Conservation (phyloP, 768 basidiomycete genomes). For the Scleroderma citrinum region DNA sequence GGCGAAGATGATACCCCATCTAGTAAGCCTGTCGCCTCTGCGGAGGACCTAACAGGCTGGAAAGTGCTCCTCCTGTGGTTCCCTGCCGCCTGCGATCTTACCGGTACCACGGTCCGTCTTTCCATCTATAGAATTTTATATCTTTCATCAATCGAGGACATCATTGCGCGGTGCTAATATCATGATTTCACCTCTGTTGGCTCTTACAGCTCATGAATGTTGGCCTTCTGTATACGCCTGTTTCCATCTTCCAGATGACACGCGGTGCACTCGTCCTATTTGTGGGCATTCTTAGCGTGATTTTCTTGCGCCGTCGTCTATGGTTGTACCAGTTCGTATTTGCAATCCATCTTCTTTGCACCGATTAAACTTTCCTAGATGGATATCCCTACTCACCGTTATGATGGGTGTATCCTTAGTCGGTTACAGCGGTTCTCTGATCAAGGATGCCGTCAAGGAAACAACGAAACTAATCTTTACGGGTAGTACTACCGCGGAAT, state of each 20-base stretch:
- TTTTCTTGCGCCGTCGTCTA: conserved; percentile 82
- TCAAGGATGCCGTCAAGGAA: conserved; percentile 65
- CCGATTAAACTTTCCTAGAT: conserved; percentile 41
- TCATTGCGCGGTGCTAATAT: conserved; percentile 13
- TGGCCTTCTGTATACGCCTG: conserved; percentile 92
- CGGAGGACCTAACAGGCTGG: conserved; percentile 56
- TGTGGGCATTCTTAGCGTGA: conserved; percentile 85
- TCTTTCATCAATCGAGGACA: conserved; percentile 4
- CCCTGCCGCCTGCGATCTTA: conserved; percentile 85
- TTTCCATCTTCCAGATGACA: conserved; percentile 97
- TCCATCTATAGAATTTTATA: conserved; percentile 12
- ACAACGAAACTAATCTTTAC: conserved; percentile 21
- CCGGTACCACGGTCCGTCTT: conserved; percentile 75
- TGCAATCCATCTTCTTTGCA: conserved; percentile 2
- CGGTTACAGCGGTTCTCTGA: conserved; percentile 84
- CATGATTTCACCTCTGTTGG: conserved; percentile 7
- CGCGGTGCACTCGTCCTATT: conserved; percentile 90
- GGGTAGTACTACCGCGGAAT: conserved; percentile 35
- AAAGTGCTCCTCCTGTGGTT: conserved; percentile 77
- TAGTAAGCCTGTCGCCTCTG: conserved; percentile 26
- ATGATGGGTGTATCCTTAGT: conserved; percentile 80
- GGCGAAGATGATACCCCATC: conserved; percentile 37
- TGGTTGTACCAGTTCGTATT: conserved; percentile 75
- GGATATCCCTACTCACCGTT: conserved; percentile 86
- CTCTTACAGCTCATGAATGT: conserved; percentile 76